A percentile compares a stretch with the other conserved stretches of the same genome.
Evolutionary conservation across 108 stramenopile species (phyloP).

Genomic region (Skeletonema menzelii): DNA sequence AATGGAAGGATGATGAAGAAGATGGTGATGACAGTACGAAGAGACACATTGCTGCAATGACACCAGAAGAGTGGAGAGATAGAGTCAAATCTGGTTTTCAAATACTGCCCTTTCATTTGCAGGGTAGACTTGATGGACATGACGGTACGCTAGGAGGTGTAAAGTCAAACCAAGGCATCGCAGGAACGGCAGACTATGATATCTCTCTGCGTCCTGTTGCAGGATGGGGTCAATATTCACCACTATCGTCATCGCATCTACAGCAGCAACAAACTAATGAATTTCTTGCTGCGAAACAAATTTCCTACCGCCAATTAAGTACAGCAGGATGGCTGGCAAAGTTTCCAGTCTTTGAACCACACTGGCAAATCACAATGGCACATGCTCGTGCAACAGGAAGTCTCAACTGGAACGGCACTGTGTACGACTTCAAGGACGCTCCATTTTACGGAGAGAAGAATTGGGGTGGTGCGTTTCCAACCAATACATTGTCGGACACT

Average conservation of each 20-base stretch:
- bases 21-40: background rate
- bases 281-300: background rate
- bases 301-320: constrained; percentile 53
- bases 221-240: constrained; percentile 65
- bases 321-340: constrained; percentile 84
- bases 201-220: constrained; percentile 59
- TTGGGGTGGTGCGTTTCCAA: constrained; percentile 85
- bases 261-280: background rate
- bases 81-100: constrained; percentile 78
- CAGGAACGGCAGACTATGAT: constrained; percentile 66
- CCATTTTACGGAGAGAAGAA: constrained; percentile 93
- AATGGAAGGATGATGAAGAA: constrained; percentile 31
- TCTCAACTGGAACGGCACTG: constrained; percentile 67
- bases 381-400: constrained; percentile 75
- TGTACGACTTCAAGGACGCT: constrained; percentile 69
- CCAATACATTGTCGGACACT: too few species aligned
- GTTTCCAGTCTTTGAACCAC: constrained; percentile 83
- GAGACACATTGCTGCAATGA: constrained; percentile 37
- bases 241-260: constrained; percentile 14
- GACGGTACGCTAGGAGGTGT: constrained; percentile 76
- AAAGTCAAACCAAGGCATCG: constrained; percentile 43
- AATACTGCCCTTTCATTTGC: constrained; percentile 60
- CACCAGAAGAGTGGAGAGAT: constrained; percentile 53
- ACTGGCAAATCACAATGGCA: constrained; percentile 89
- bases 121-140: constrained; percentile 67